phyloP scores from a whole-genome alignment of 192 early-diverging fungal genomes.

The Linnemannia hyalina region DNA sequence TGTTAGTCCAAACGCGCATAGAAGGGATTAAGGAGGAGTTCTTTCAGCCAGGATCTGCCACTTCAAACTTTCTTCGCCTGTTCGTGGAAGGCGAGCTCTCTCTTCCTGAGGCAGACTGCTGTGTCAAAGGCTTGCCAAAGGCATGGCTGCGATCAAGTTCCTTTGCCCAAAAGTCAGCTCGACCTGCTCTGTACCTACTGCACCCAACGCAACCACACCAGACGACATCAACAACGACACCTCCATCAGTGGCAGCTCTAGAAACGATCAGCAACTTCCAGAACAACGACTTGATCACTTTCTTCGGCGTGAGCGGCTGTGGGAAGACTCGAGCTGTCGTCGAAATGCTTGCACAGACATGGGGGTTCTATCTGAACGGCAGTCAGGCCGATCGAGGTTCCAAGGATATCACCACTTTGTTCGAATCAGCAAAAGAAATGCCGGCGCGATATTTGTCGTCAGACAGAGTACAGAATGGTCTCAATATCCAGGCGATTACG shows the following conservation, averaged over 20 bases:
- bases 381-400: conserved; percentile 43
- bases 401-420: conserved; percentile 49
- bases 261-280: conserved; percentile 30
- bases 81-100: conserved; percentile 39
- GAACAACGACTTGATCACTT: conserved; percentile 47
- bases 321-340: conserved; percentile 49
- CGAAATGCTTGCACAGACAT: conserved; percentile 51
- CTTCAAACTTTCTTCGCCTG: background rate
- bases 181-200: conserved; percentile 42
- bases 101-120: conserved; percentile 42
- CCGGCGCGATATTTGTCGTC: conserved; percentile 41
- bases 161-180: conserved; percentile 19
- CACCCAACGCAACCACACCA: conserved; percentile 46
- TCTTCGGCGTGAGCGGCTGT: conserved; percentile 52
- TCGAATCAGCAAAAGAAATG: conserved; percentile 26
- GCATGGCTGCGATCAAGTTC: conserved; percentile 37
- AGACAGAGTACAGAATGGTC: conserved; percentile 47
- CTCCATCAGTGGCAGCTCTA: conserved; percentile 34
- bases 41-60: no score
- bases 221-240: conserved; percentile 43
- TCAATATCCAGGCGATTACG: conserved; percentile 47
- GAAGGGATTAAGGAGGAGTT: no score
- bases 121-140: conserved; percentile 36
- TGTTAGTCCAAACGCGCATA: no score
- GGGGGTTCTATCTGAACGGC: conserved; percentile 53